Evolutionary conservation across 495 filamentous ascomycete genomes (phyloP).

Genomic region (Aspergillus haitiensis): DNA sequence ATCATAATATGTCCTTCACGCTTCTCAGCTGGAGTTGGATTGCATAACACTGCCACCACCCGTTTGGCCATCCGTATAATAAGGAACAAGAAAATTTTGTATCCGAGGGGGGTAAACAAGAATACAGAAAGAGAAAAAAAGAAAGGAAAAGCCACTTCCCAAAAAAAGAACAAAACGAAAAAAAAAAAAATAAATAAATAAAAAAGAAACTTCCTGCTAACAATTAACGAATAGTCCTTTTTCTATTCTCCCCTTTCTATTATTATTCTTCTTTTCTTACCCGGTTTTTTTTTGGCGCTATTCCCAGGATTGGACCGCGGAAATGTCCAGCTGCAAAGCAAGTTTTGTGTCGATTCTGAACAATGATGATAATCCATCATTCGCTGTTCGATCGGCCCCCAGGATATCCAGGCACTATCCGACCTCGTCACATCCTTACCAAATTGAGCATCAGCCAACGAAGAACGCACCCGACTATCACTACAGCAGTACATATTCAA

Average conservation of each 20-base stretch:
- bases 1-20: neutral
- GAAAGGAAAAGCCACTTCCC: too few species aligned
- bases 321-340: conserved; percentile 40
- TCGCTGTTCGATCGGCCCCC: conserved; percentile 47
- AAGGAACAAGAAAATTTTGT: too few species aligned
- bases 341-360: conserved; percentile 51
- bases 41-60: neutral
- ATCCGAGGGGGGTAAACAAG: too few species aligned
- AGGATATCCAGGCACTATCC: conserved; percentile 35
- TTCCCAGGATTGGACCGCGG: conserved; percentile 20
- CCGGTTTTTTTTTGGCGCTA: neutral
- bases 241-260: neutral
- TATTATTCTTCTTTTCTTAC: conserved; percentile 11
- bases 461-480: conserved; percentile 26
- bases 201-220: neutral
- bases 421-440: conserved; percentile 32
- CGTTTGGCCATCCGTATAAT: neutral
- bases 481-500: conserved; percentile 30
- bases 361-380: conserved; percentile 52
- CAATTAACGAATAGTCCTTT: neutral
- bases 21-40: neutral
- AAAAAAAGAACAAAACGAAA: neutral
- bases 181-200: too few species aligned
- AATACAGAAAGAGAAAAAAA: too few species aligned
- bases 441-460: conserved; percentile 28